These are phyloP conservation scores for Obelidium mucronatum DNA, from an alignment of 192 early-diverging fungal genomes.

Conservation along the genomic window DNA sequence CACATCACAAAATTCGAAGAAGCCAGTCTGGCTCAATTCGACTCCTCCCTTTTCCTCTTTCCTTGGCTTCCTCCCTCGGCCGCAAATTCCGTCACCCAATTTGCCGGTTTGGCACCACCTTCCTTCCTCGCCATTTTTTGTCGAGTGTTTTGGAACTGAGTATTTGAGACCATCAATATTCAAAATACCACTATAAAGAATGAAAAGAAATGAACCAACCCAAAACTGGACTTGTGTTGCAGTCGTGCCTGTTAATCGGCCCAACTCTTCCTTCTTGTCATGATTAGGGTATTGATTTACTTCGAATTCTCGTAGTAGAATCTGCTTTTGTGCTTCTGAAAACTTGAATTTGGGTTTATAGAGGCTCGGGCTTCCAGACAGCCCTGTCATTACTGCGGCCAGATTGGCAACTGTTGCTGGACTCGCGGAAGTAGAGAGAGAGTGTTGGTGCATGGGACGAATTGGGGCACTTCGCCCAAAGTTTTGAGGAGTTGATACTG, in stretches of 20 bases:
- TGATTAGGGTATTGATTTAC: constrained; percentile 14
- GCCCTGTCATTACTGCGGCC: neutral
- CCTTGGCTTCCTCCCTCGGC: no score
- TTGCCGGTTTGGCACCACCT: no score
- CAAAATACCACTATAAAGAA: no score
- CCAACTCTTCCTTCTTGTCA: constrained; percentile 19
- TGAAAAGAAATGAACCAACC: no score
- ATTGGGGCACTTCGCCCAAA: neutral
- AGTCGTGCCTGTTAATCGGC: constrained; percentile 6
- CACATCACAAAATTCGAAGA: no score
- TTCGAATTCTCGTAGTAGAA: constrained; percentile 11
- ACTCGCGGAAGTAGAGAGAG: neutral
- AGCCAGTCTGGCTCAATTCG: no score
- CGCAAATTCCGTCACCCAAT: no score
- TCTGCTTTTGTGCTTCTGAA: constrained; percentile 7
- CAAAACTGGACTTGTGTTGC: constrained; percentile 27
- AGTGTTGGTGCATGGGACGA: neutral
- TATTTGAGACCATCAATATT: no score
- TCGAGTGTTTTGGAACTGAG: no score
- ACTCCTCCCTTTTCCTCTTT: no score
- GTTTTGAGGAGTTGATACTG: neutral
- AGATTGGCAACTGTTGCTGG: neutral
- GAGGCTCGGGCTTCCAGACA: neutral
- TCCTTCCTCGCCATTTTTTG: no score
- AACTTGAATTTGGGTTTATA: constrained; percentile 28